Base-by-base conservation (phyloP, 768 basidiomycete species). In the Nidularia sp. region DNA sequence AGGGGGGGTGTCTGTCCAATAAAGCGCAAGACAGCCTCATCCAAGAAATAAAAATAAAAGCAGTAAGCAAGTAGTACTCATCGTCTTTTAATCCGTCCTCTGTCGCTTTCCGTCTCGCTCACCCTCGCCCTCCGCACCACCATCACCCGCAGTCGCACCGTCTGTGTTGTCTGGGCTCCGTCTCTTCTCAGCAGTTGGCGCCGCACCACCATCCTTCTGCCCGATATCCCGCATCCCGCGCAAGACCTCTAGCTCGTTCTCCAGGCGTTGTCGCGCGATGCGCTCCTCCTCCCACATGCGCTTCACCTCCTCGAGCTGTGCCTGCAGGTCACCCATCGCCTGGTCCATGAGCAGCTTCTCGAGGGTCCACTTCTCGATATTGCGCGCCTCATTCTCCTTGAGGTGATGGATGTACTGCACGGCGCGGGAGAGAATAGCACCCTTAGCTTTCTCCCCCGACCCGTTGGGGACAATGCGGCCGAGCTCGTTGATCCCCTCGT, bases 291-390 rank as follows among this genome's bases (percentile, higher is more conserved):
- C 90, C 85, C 88, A 90, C 62, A 85, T 58, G n/a, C 86, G 73
- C 62, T 87, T 83, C 65, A 88, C 75, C 67, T 92, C 90, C 60
- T 91, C 90, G 8, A 93, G 74, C 64, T 92, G 90, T 10, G 84
- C 81, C 66, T 92, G 89, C 52, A 90, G 70, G 59, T 91, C 90
- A 5, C 87, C 88, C 90, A 91, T 90, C 2, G 89, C 90, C 68
- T 93, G 92, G 61, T 94, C 93, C 87, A 90, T 93, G 48, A 95
- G 72, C 34, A 93, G 65, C 70, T 93, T 93, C 72, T 96, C 93
- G 36, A 96, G 75, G 5, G 92, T 93, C 93, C 93, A 95, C 63
- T 90, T 91, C 63, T 95, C 90, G 54, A 93, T 92, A 57, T 93
- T 94, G 25, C 87, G 81, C 12, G 89, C 89, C 63, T 94, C 91